These are phyloP conservation scores for Botrytis fragariae DNA, from an alignment of 2,329 filamentous ascomycete species.

Conservation along the genomic window DNA sequence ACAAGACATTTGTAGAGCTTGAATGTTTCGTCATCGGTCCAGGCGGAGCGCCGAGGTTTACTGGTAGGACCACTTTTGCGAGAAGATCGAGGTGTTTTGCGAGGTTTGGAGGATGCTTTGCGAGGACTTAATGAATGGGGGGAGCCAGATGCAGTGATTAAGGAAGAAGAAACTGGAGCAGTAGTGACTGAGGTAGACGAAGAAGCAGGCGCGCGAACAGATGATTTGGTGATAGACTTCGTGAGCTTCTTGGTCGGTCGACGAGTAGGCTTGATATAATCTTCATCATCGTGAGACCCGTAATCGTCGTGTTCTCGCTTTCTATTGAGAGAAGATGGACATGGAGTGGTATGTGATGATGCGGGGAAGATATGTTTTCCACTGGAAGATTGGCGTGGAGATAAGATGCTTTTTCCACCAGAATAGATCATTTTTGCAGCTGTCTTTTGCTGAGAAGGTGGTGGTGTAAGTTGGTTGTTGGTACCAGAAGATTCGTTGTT, in stretches of 20 bases:
- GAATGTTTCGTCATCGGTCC: not conserved
- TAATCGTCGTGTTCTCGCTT: conserved; percentile 1
- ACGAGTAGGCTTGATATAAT: not conserved
- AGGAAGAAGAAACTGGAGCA: not conserved
- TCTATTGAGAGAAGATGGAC: not conserved
- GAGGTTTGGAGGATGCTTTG: not conserved
- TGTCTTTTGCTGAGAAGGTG: not conserved
- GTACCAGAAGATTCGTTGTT: not conserved
- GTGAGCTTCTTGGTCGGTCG: not conserved
- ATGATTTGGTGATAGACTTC: not conserved
- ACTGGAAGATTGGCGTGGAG: not conserved
- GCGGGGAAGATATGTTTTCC: not conserved
- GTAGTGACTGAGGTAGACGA: not conserved
- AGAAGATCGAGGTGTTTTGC: not conserved
- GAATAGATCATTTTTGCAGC: not conserved
- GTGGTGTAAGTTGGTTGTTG: not conserved
- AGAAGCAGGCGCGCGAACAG: not conserved
- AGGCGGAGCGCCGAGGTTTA: not conserved
- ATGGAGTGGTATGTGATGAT: not conserved
- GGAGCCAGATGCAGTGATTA: too few species aligned
- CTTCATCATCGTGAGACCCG: not conserved
- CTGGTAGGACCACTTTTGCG: not conserved
- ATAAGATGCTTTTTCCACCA: not conserved
- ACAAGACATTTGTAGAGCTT: not conserved
- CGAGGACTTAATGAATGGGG: not conserved